Conservation (phyloP, 495 filamentous ascomycete genomes). For the Penicillium flavigenum region DNA sequence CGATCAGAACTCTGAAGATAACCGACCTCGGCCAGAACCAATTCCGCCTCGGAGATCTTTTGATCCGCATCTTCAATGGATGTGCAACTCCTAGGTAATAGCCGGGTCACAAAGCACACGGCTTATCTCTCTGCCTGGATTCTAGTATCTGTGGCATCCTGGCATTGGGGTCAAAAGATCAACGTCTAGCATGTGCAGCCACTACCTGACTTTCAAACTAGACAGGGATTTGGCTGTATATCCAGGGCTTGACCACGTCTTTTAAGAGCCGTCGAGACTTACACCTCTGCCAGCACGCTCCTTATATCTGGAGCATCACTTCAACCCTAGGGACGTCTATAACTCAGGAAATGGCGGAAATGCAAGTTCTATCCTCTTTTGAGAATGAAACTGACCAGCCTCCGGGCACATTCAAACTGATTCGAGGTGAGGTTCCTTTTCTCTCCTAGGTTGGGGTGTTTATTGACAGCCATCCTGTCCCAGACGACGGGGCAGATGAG, state of each 20-base stretch:
- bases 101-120: neutral
- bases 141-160: neutral
- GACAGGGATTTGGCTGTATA: neutral
- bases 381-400: constrained; percentile 14
- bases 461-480: neutral
- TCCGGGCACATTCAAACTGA: constrained; percentile 37
- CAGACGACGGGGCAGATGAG: constrained; percentile 24
- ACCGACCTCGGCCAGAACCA: neutral
- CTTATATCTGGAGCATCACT: constrained; percentile 1
- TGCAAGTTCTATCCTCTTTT: neutral
- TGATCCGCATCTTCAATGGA: neutral
- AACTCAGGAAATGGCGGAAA: constrained; percentile 17
- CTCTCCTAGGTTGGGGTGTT: neutral
- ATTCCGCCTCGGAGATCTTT: neutral
- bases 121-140: neutral
- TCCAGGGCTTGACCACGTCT: neutral
- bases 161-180: neutral
- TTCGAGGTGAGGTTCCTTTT: constrained; percentile 22
- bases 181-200: neutral
- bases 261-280: neutral
- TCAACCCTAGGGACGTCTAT: constrained; percentile 8
- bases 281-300: no score
- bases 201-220: neutral
- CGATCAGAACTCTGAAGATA: no score
- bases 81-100: neutral